Conservation (phyloP, 2,329 filamentous ascomycete species). For the Atkinsonella hypoxylon region DNA sequence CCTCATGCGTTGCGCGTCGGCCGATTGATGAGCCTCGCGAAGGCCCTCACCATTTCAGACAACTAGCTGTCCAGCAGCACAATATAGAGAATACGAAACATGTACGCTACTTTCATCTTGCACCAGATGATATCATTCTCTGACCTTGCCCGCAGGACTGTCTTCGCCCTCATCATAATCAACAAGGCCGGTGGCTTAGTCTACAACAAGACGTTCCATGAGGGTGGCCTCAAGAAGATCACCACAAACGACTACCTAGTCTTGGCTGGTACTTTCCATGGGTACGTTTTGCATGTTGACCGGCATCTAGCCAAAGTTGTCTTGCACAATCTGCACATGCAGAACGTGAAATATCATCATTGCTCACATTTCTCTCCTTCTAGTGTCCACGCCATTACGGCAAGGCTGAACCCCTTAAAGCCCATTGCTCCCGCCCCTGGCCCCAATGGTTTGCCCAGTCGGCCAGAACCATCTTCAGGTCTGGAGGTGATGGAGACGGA, state of each 20-base stretch:
- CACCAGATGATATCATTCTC: background rate
- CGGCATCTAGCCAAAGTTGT: too few relatives aligned
- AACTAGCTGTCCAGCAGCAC: background rate
- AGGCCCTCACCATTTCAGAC: background rate
- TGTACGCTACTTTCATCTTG: background rate
- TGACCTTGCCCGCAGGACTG: constrained; percentile 49
- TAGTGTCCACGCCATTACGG: constrained; percentile 58
- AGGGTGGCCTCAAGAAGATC: constrained; percentile 73
- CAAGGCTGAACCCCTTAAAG: constrained; percentile 47
- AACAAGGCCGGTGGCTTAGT: constrained; percentile 96
- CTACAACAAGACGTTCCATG: constrained; percentile 89
- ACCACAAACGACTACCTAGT: constrained; percentile 95
- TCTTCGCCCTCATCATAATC: constrained; percentile 93
- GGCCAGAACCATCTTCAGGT: constrained; percentile 59
- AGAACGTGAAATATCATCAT: background rate
- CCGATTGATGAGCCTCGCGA: constrained; percentile 8
- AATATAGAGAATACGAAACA: background rate
- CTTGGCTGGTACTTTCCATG: constrained; percentile 93
- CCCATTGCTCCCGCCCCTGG: constrained; percentile 22
- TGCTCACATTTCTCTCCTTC: constrained; percentile 7
- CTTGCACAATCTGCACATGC: background rate
- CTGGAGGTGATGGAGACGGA: constrained; percentile 89
- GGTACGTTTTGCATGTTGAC: constrained; percentile 37
- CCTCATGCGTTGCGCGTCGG: constrained; percentile 6
- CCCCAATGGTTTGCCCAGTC: constrained; percentile 26